Evolutionary conservation across 176 grass and related monocot species (phyloP), one percentile per base, ranked within the genome.

Genomic region (Dendrocalamus sinicus): DNA sequence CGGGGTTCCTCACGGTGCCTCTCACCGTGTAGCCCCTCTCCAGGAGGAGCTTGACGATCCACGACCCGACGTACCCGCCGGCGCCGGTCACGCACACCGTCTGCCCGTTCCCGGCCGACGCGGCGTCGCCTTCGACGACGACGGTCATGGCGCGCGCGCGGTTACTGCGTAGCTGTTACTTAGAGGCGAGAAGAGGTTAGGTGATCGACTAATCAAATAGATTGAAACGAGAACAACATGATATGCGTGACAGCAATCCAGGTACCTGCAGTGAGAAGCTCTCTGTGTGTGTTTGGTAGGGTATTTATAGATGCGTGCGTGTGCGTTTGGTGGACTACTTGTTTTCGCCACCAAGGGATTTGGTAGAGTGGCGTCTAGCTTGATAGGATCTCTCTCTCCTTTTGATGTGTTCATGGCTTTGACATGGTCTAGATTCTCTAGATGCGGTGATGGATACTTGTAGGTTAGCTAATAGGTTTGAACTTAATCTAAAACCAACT

Each of bases 21-120:
- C 86, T 75, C 13, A 92, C 93, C 41, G 90, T 66, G 82, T 94
- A 94, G 0, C 90, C 93, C 11, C 76, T 83, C 70, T 92, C 85
- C 0, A 95, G 73, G 24, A 95, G 88, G 14, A 90, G 88, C 88
- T 92, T 95, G 82, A 95, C 88, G 75, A 95, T 77, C 90, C 93
- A 95, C 16, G 88, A 92, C 19, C 82, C 90, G 82, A 92, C 76
- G 90, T 86, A 95, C 22, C 90, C 93, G 47, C 88, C 93, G 74
- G 93, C 90, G 74, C 93, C 90, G 55, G 93, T 94, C 54, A 94
- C 90, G 82, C 93, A 94, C 54, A 94, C 90, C 53, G 90, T 90
- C 79, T 76, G 82, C 68, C 88, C 87, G 46, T 58, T 5, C 48
- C 85, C 88, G 10, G 71, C 20, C 20, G 60, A 17, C 24, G 32